Evolutionary conservation across 768 basidiomycete species (phyloP).

Genomic region (Suillus placidus): DNA sequence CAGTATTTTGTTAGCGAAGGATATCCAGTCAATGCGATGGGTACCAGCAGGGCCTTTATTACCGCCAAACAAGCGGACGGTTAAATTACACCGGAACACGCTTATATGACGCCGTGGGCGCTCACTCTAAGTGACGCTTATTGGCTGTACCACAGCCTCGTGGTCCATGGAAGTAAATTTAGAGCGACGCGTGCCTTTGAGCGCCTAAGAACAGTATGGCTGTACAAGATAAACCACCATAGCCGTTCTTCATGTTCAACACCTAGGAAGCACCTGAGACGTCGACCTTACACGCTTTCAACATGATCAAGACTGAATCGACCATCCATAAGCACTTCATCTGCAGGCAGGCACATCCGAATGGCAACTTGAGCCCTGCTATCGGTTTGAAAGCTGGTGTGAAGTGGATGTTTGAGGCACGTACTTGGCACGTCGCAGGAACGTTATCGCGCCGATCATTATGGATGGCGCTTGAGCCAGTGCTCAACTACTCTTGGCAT

Average conservation of each 20-base stretch:
- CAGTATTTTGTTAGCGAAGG: not conserved
- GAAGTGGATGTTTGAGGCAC: not conserved
- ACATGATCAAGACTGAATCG: not conserved
- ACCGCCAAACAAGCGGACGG: not conserved
- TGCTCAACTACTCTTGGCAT: slow-evolving; percentile 50
- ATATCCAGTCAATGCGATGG: too few relatives aligned
- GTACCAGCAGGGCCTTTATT: not conserved
- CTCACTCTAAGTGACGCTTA: not conserved
- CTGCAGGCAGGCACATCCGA: not conserved
- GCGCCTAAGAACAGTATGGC: not conserved
- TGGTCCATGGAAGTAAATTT: not conserved
- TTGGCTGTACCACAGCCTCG: not conserved
- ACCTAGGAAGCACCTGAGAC: not conserved
- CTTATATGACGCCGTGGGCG: not conserved
- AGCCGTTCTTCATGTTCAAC: not conserved
- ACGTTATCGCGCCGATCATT: not conserved
- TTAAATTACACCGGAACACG: not conserved
- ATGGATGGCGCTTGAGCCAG: slow-evolving; percentile 61
- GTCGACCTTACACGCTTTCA: not conserved
- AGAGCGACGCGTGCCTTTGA: not conserved
- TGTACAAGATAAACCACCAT: not conserved
- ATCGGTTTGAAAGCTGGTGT: not conserved
- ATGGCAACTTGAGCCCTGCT: not conserved
- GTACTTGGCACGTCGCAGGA: not conserved
- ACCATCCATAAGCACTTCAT: not conserved